Evolutionary conservation across 768 basidiomycete genomes (phyloP), one percentile per base, ranked within the genome.

Genomic region (Lyophyllum atratum): DNA sequence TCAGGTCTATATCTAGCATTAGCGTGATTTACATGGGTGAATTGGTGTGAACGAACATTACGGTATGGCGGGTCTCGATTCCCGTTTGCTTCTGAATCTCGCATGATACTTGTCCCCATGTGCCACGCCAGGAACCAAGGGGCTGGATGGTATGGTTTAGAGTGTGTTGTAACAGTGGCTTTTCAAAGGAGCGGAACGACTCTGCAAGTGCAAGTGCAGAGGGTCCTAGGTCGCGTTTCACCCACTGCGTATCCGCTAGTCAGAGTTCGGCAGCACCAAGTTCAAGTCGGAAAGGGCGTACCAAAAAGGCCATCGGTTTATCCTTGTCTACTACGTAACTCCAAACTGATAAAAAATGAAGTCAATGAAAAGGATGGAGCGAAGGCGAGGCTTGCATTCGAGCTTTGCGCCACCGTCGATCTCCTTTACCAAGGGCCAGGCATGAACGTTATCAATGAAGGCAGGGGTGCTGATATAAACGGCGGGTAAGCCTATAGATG

Each of bases 81-180:
- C 58, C 55, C 25, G 58, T 62, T 44, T 62, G 61, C 48, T 37
- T 62, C 22, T 59, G 42, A 21, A 59, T 62, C 19, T 62, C 61
- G n/a, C 61, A 58, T 28, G 58, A 52, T 19, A 59, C 54, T 24
- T 56, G 44, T 11, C 46, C 56, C 59, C 59, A 60, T 42, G 52
- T 60, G 28, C 61, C 58, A 7, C 61, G 54, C 61, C 58, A 62
- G 15, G 61, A 62, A 44, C 47, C 59, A 28, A 52, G 29, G 24
- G 61, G 54, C 37, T 62, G 61, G 15, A 56, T 49, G 21, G 54
- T 62, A 42, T 58, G 59, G 7, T 57, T 54, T 43, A 39, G 22
- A 0, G 52, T 42, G 48, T 58, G 56, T 19, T 50, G 25, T 1
- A 15, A 33, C 11, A 49, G 28, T 14, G 56, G 55, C 17, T 57